phyloP scores from a whole-genome alignment of 2,329 filamentous ascomycete genomes.

The Chaetomium globosum region DNA sequence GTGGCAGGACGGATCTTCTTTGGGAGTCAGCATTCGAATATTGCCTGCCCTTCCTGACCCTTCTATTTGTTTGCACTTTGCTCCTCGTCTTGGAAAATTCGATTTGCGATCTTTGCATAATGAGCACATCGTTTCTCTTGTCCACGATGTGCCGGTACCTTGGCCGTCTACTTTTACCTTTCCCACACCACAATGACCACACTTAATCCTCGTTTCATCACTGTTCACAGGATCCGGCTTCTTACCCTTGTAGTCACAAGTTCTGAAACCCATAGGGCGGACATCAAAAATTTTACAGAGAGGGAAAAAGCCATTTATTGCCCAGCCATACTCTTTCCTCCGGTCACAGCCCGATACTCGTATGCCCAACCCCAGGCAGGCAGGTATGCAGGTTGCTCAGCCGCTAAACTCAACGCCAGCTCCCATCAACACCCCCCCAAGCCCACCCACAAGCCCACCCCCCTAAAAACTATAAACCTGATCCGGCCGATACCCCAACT shows the following conservation, averaged over 20 bases:
- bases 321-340: no score
- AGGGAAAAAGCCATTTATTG: no score
- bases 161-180: no score
- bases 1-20: background rate
- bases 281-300: no score
- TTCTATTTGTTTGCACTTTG: background rate
- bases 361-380: no score
- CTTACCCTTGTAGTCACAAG: no score
- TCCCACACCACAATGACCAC: no score
- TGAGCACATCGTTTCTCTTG: background rate
- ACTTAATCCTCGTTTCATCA: no score
- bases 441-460: background rate
- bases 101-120: background rate
- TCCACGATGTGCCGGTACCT: background rate
- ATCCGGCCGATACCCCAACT: slow-evolving; percentile 60
- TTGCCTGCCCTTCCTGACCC: background rate
- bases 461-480: slow-evolving; percentile 59
- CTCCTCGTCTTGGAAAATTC: background rate
- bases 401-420: background rate
- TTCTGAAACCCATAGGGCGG: no score
- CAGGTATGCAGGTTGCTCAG: background rate
- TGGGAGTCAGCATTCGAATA: background rate
- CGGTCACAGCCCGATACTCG: no score
- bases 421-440: background rate
- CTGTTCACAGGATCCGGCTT: no score